Percentiles rank a stretch among this genome's conserved stretches.
Conservation (phyloP, 371 early-diverging fungal genomes). For the Amoeboaphelidium protococcarum region DNA sequence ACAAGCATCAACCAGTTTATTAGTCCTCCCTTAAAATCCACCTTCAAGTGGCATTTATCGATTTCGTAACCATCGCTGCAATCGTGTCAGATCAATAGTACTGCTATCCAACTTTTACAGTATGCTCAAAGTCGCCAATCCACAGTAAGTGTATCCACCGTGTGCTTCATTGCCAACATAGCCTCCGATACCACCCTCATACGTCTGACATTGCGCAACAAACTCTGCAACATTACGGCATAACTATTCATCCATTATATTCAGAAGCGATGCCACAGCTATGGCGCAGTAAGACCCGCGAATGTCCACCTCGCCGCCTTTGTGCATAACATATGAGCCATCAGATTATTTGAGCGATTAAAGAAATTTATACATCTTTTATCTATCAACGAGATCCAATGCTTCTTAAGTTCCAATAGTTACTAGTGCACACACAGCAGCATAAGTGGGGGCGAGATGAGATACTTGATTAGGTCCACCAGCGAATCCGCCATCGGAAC, state of each 20-base stretch:
- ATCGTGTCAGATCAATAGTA: conserved; percentile 7
- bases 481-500: conserved; percentile 46
- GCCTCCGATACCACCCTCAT: conserved; percentile 82
- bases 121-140: conserved; percentile 58
- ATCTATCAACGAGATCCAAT: conserved; percentile 35
- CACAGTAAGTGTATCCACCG: conserved; percentile 91
- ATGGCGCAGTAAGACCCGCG: conserved; percentile 76
- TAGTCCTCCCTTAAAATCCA: conserved; percentile 85
- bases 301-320: conserved; percentile 80
- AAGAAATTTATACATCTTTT: conserved; percentile 37
- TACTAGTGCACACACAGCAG: conserved; percentile 44
- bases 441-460: conserved; percentile 65
- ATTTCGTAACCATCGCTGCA: conserved; percentile 33
- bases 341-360: conserved; percentile 52
- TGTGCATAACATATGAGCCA: conserved; percentile 71
- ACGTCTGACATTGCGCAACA: conserved; percentile 41
- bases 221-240: conserved; percentile 35
- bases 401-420: conserved; percentile 40
- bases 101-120: conserved; percentile 8
- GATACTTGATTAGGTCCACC: conserved; percentile 53
- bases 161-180: conserved; percentile 79
- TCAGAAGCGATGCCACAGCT: conserved; percentile 40
- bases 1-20: conserved; percentile 93
- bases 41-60: conserved; percentile 76
- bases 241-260: conserved; percentile 51